Evolutionary conservation across 768 basidiomycete genomes (phyloP).

Genomic region (Trametes cubensis): DNA sequence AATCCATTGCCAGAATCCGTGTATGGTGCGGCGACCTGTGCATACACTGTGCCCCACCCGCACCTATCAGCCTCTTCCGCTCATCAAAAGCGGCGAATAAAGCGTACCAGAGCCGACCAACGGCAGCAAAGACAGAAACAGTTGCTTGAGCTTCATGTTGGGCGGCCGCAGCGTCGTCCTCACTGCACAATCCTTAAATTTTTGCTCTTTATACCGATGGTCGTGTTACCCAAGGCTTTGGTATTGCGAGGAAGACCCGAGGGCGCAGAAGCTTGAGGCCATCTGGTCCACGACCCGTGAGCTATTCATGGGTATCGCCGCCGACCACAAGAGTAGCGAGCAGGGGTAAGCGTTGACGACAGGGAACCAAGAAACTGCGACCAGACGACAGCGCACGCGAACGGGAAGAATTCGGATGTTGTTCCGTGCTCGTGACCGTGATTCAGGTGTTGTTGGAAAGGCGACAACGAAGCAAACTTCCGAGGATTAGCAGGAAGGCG

Average conservation of each 20-base stretch:
- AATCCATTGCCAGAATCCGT: slow-evolving; percentile 59
- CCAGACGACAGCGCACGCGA: slow-evolving; percentile 4
- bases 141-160: slow-evolving; percentile 26
- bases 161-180: slow-evolving; percentile 3
- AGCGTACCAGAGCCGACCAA: slow-evolving; percentile 44
- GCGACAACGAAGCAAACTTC: slow-evolving; percentile 4
- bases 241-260: slow-evolving; percentile 27
- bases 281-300: slow-evolving; percentile 12
- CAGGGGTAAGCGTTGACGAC: not conserved
- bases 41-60: slow-evolving; percentile 37
- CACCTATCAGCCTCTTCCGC: not conserved
- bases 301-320: slow-evolving; percentile 17
- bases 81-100: not conserved
- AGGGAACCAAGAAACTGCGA: not conserved
- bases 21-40: slow-evolving; percentile 48
- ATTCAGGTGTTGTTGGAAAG: not conserved
- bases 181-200: not conserved
- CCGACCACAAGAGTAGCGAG: not conserved
- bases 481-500: slow-evolving; percentile 19
- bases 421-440: slow-evolving; percentile 29
- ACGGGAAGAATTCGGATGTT: slow-evolving; percentile 32
- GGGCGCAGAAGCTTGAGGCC: not conserved
- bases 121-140: slow-evolving; percentile 41
- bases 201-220: slow-evolving; percentile 3
- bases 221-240: not conserved